These are phyloP conservation scores for Lepidium aucheri DNA, from an alignment of 345 rosid species.

Conservation along the genomic window DNA sequence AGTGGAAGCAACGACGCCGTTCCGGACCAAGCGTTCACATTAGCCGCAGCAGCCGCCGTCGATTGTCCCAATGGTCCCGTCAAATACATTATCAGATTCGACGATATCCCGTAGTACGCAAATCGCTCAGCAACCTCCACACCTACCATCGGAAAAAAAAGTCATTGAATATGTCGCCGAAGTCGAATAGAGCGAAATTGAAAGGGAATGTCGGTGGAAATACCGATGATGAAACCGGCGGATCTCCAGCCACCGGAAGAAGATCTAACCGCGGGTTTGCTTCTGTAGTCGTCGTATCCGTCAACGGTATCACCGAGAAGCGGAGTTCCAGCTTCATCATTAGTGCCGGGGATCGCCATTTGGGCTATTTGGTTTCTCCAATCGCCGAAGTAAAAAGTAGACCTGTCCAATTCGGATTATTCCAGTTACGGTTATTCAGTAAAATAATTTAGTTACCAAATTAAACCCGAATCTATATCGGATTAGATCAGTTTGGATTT, in stretches of 20 bases:
- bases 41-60: slow-evolving; percentile 39
- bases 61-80: slow-evolving; percentile 45
- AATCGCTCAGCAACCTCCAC: slow-evolving; percentile 51
- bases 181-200: background rate
- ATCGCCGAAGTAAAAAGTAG: background rate
- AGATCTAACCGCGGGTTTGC: slow-evolving; percentile 26
- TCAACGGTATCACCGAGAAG: slow-evolving; percentile 24
- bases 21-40: slow-evolving; percentile 49
- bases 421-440: no score
- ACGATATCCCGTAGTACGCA: slow-evolving; percentile 37
- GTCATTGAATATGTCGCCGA: background rate
- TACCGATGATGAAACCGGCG: slow-evolving; percentile 42
- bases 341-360: slow-evolving; percentile 20
- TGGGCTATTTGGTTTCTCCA: background rate
- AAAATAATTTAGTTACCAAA: no score
- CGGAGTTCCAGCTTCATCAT: slow-evolving; percentile 16
- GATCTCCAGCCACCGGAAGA: slow-evolving; percentile 46
- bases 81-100: slow-evolving; percentile 40
- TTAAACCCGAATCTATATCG: no score
- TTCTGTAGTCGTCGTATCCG: slow-evolving; percentile 29
- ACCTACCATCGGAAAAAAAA: slow-evolving; percentile 14
- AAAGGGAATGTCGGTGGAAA: background rate
- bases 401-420: no score
- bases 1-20: slow-evolving; percentile 40
- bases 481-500: no score